Base-by-base conservation (phyloP, 768 basidiomycete species). In the Amanita rubescens region DNA sequence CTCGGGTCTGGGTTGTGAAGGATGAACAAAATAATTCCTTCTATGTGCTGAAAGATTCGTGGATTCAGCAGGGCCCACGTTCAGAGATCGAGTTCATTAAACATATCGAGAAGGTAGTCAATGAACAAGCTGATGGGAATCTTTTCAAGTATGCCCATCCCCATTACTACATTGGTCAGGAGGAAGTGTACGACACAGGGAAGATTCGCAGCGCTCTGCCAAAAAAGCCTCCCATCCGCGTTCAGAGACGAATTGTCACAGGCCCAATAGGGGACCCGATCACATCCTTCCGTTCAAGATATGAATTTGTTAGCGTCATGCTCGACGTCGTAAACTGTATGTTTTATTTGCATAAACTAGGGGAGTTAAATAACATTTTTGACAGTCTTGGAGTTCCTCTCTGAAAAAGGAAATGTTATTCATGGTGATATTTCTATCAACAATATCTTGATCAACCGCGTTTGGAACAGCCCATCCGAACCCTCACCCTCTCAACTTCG, bases 1-100 rank as follows among this genome's bases (percentile, higher is more conserved):
- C 57, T 2, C n/a, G 49, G 15, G 57, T 58, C 14, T 58, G 49
- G 49, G 38, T 58, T 41, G 53, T 55, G 10, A 55, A 55, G 25
- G 54, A 58, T 44, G 37, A 39, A 39, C 3, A 47, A n/a, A n/a
- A n/a, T n/a, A 49, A 50, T 15, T n/a, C 6, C 6, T 58, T 58
- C 25, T 48, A 41, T 35, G 44, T 55, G 7, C 27, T 58, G 2
- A 58, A 58, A 35, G 57, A 58, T 50, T 49, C 30, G n/a, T 58
- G 57, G 57, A 38, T 51, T 30, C 27, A 41, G 17, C 8, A 5
- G 30, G 44, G 10, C 15, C 51, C 9, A 14, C 42, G 20, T 14
- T 51, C 14, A 19, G 27, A 30, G 8, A 30, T 30, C 8, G 5
- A 30, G 8, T 30, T 30, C 27, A 3, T 30, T 30, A 3, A 22